These are phyloP conservation scores for Trichoderma sp. DNA, from an alignment of 2,329 filamentous ascomycete genomes.

Conservation along the genomic window DNA sequence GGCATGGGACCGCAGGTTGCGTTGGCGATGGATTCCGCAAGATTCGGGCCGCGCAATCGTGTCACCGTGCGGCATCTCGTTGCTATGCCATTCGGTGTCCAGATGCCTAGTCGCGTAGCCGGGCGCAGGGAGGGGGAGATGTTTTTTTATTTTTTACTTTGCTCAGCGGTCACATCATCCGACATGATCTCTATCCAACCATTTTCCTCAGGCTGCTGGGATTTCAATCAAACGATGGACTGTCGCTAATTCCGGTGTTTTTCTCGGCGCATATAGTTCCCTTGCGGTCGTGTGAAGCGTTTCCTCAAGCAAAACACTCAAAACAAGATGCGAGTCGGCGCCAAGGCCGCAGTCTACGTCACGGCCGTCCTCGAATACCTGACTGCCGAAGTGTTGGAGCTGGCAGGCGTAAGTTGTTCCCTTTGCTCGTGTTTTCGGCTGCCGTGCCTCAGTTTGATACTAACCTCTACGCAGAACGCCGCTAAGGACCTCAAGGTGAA, in stretches of 20 bases:
- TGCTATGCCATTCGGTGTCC: background rate
- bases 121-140: slow-evolving; percentile 4
- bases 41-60: slow-evolving; percentile 13
- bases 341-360: slow-evolving; percentile 97
- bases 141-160: background rate
- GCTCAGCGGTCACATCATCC: background rate
- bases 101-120: slow-evolving; percentile 15
- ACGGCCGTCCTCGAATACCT: slow-evolving; percentile 98
- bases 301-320: slow-evolving; percentile 99
- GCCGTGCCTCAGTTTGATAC: slow-evolving; percentile 23
- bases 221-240: background rate
- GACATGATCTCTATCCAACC: background rate
- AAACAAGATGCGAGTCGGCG: slow-evolving; percentile 99
- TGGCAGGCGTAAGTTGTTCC: slow-evolving; percentile 71
- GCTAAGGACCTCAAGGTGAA: slow-evolving; percentile 99
- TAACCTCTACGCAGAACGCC: slow-evolving; percentile 62
- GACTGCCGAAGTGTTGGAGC: slow-evolving; percentile 94
- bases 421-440: background rate
- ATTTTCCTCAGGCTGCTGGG: background rate
- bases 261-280: slow-evolving; percentile 63
- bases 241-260: background rate
- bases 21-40: background rate
- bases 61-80: slow-evolving; percentile 4
- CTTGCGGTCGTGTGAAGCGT: slow-evolving; percentile 99
- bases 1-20: background rate